A percentile compares a stretch with the other conserved stretches of the same genome.
Conservation (phyloP, 1,284 basidiomycete species). For the Ustilago loliicola region DNA sequence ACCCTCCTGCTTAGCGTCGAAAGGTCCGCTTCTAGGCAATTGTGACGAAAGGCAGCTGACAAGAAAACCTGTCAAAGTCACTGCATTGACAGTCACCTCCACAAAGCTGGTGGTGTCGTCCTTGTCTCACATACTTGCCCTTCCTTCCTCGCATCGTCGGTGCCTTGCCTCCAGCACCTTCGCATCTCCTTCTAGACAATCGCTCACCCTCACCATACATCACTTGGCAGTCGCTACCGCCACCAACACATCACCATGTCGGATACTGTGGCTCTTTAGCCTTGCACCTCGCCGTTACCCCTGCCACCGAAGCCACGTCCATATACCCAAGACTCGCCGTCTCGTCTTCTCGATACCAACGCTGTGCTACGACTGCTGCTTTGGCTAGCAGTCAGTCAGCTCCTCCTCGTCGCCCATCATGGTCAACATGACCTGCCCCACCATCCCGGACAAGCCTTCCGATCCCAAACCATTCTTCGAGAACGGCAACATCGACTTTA, state of each 20-base stretch:
- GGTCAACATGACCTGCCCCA: slow-evolving; percentile 56
- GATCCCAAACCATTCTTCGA: slow-evolving; percentile 74
- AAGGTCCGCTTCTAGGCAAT: neutral
- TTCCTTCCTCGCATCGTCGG: neutral
- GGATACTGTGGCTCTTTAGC: neutral
- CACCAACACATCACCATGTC: neutral
- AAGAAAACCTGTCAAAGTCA: neutral
- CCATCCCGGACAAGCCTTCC: slow-evolving; percentile 44
- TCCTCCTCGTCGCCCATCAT: slow-evolving; percentile 12
- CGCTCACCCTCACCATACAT: neutral
- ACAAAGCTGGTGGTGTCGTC: neutral
- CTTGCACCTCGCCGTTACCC: neutral
- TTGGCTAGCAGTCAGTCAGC: neutral
- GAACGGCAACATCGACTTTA: slow-evolving; percentile 77
- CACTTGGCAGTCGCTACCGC: neutral
- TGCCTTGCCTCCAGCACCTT: neutral
- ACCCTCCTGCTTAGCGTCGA: neutral
- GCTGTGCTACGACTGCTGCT: slow-evolving; percentile 9
- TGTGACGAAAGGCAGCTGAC: neutral
- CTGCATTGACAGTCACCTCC: neutral
- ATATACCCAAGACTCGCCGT: neutral
- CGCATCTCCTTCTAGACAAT: neutral
- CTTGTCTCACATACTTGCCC: neutral
- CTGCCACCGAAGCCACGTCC: neutral
- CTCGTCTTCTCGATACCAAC: neutral